These are phyloP conservation scores for Microbotryum lychnidis-dioicae DNA, from an alignment of 1,284 basidiomycete genomes.

Conservation along the genomic window DNA sequence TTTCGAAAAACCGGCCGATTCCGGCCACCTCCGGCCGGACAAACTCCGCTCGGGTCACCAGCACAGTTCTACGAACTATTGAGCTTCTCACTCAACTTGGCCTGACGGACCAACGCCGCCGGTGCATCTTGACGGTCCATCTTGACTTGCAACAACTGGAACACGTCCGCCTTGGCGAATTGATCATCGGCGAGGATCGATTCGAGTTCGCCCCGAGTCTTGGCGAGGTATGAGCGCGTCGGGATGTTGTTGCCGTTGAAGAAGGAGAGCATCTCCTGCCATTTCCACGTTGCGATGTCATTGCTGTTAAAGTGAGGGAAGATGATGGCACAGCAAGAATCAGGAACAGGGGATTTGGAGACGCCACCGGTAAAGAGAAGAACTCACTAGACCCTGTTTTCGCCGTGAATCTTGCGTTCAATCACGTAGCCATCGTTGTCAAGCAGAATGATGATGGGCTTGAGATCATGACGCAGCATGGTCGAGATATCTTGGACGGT, in stretches of 20 bases:
- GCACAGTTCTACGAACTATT: too few relatives aligned
- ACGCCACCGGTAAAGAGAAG: conserved; percentile 27
- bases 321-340: conserved; percentile 23
- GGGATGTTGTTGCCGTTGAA: conserved; percentile 44
- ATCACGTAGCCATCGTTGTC: conserved; percentile 82
- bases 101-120: conserved; percentile 50
- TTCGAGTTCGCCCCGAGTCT: conserved; percentile 56
- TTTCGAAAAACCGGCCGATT: too few relatives aligned
- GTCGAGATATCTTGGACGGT: conserved; percentile 54
- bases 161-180: conserved; percentile 55
- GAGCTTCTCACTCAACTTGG: conserved; percentile 41
- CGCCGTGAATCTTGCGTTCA: conserved; percentile 69
- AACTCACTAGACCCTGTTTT: conserved; percentile 41
- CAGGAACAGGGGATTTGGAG: conserved; percentile 24
- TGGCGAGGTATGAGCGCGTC: conserved; percentile 54
- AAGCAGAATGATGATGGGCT: conserved; percentile 72
- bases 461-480: conserved; percentile 60
- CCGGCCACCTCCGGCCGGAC: too few relatives aligned
- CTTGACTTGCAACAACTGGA: conserved; percentile 69
- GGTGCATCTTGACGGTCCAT: conserved; percentile 70
- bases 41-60: too few relatives aligned
- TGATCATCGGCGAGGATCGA: conserved; percentile 52
- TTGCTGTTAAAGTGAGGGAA: conserved; percentile 39
- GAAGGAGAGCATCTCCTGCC: conserved; percentile 31
- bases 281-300: conserved; percentile 43